Conservation (phyloP, 176 grass and related monocot species). For the Dactylis glomerata region DNA sequence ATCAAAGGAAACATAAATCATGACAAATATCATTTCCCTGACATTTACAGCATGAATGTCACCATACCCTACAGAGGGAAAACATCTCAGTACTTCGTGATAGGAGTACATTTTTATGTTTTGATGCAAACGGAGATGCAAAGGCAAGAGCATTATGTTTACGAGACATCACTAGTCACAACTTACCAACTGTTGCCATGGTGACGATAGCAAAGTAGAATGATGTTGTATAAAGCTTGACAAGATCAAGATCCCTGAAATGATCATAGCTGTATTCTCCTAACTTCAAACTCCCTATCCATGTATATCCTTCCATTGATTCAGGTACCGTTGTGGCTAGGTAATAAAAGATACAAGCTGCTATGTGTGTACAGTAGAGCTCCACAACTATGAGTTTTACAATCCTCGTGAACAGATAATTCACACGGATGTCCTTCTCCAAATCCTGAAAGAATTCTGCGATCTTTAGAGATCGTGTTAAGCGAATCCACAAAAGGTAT, state of each 20-base stretch:
- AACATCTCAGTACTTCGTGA: slow-evolving; percentile 7
- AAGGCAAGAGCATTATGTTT: neutral
- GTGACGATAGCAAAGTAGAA: slow-evolving; percentile 97
- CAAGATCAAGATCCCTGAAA: slow-evolving; percentile 91
- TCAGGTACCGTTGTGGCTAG: slow-evolving; percentile 84
- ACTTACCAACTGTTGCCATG: slow-evolving; percentile 95
- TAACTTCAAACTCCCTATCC: slow-evolving; percentile 86
- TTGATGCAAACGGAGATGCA: neutral
- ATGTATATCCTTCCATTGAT: slow-evolving; percentile 86
- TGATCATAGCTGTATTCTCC: slow-evolving; percentile 68
- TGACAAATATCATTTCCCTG: slow-evolving; percentile 98
- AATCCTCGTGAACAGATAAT: slow-evolving; percentile 97
- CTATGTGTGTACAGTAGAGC: slow-evolving; percentile 91
- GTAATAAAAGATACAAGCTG: slow-evolving; percentile 96
- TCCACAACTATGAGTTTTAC: slow-evolving; percentile 96
- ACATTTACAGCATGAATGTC: slow-evolving; percentile 93
- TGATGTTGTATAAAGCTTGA: slow-evolving; percentile 75
- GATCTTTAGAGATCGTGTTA: slow-evolving; percentile 66
- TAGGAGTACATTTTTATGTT: neutral
- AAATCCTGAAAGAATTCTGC: slow-evolving; percentile 60
- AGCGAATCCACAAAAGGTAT: slow-evolving; percentile 87
- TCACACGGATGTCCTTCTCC: slow-evolving; percentile 96
- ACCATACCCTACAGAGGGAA: slow-evolving; percentile 70
- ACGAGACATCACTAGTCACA: neutral
- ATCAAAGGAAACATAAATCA: slow-evolving; percentile 99